phyloP scores from a whole-genome alignment of 495 filamentous ascomycete species.

The Hypoxylon crocopeplum region DNA sequence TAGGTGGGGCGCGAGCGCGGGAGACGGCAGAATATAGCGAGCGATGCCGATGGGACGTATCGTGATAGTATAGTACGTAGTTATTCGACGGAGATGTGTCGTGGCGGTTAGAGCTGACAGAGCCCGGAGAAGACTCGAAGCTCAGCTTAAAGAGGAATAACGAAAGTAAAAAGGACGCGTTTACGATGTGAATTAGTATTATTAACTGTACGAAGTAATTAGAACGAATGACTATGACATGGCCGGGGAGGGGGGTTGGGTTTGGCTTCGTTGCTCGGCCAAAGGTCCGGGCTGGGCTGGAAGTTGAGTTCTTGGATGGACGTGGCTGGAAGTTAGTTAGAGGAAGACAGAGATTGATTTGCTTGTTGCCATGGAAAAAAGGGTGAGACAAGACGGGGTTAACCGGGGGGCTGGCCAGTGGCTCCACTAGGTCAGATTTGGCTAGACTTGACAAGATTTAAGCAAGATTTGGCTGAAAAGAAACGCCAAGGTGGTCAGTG shows the following conservation, averaged over 20 bases:
- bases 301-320: background rate
- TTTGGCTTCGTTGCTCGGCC: constrained; percentile 34
- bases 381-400: constrained; percentile 28
- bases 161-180: constrained; percentile 11
- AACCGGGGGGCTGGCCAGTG: no score
- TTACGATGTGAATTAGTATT: constrained; percentile 23
- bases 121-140: constrained; percentile 2
- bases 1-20: background rate
- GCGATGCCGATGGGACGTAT: constrained; percentile 1
- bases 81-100: constrained; percentile 10
- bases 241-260: constrained; percentile 5
- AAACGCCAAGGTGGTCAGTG: constrained; percentile 14
- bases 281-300: constrained; percentile 22
- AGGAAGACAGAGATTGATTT: background rate
- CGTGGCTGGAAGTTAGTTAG: constrained; percentile 1
- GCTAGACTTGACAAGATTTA: background rate
- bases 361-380: constrained; percentile 28
- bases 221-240: constrained; percentile 37
- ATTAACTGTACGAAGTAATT: constrained; percentile 20
- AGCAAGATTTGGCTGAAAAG: no score
- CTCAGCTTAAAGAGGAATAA: constrained; percentile 5
- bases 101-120: constrained; percentile 1
- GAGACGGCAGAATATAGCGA: no score
- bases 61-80: background rate
- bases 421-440: background rate